Percentiles rank a stretch among this genome's conserved stretches.
phyloP scores from a whole-genome alignment of 148 eudicot genomes.

The Camellia sinensis region DNA sequence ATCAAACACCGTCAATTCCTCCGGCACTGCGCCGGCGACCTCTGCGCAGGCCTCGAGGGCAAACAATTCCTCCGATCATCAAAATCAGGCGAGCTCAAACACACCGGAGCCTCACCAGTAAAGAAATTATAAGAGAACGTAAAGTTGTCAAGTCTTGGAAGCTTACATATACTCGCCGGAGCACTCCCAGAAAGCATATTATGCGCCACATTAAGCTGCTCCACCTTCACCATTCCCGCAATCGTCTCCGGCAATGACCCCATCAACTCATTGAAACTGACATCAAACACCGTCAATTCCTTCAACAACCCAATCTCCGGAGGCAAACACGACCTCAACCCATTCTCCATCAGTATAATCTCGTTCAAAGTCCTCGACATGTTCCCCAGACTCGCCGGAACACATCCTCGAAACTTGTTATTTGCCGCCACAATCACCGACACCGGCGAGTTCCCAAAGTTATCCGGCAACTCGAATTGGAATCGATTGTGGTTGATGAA shows the following conservation, averaged over 20 bases:
- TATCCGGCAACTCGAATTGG: too few relatives aligned
- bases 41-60: conserved; percentile 48
- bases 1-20: too few relatives aligned
- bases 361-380: conserved; percentile 45
- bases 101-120: conserved; percentile 61
- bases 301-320: conserved; percentile 51
- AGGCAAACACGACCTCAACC: conserved; percentile 66
- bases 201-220: conserved; percentile 76
- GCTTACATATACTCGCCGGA: conserved; percentile 64
- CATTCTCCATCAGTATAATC: conserved; percentile 68
- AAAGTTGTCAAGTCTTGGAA: conserved; percentile 68
- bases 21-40: conserved; percentile 49
- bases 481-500: too few relatives aligned
- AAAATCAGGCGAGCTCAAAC: conserved; percentile 45
- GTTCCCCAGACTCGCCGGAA: conserved; percentile 44
- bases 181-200: conserved; percentile 60
- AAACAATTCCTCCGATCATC: conserved; percentile 68
- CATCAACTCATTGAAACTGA: conserved; percentile 56
- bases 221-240: conserved; percentile 52
- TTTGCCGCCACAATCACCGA: conserved; percentile 75
- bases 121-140: conserved; percentile 78
- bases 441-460: conserved; percentile 28
- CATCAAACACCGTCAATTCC: conserved; percentile 29
- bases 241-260: conserved; percentile 68
- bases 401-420: conserved; percentile 72